phyloP scores from a whole-genome alignment of 495 filamentous ascomycete genomes.

The Daldinia grandis region DNA sequence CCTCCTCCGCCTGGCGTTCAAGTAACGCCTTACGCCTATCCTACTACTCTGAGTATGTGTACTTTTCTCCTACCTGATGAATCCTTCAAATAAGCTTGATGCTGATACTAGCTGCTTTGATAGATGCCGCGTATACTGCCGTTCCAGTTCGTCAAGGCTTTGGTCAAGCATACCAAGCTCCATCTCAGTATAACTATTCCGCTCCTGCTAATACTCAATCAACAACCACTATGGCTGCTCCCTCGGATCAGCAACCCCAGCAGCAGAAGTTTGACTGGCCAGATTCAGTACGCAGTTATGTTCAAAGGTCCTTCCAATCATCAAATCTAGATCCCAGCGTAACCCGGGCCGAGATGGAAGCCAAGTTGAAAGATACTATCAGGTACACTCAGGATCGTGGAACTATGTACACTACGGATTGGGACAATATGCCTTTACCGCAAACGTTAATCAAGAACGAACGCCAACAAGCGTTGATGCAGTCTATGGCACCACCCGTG shows the following conservation, averaged over 20 bases:
- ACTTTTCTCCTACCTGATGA: background rate
- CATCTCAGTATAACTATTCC: slow-evolving; percentile 44
- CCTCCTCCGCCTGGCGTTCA: slow-evolving; percentile 47
- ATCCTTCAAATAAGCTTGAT: background rate
- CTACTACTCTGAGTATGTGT: slow-evolving; percentile 41
- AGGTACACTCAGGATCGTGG: slow-evolving; percentile 75
- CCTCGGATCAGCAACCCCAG: slow-evolving; percentile 44
- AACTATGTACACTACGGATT: slow-evolving; percentile 76
- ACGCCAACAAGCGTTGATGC: slow-evolving; percentile 56
- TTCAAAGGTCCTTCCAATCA: slow-evolving; percentile 81
- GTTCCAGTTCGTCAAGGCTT: slow-evolving; percentile 59
- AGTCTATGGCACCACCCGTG: slow-evolving; percentile 21
- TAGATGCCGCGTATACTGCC: slow-evolving; percentile 60
- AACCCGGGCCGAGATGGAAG: slow-evolving; percentile 73
- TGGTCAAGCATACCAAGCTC: slow-evolving; percentile 49
- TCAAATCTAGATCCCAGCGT: slow-evolving; percentile 74
- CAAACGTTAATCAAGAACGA: slow-evolving; percentile 85
- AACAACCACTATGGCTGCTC: slow-evolving; percentile 33
- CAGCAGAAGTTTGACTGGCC: slow-evolving; percentile 78
- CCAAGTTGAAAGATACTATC: slow-evolving; percentile 85
- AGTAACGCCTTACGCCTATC: slow-evolving; percentile 46
- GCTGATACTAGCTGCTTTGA: slow-evolving; percentile 39
- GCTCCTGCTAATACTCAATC: slow-evolving; percentile 45
- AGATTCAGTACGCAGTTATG: slow-evolving; percentile 78
- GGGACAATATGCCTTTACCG: slow-evolving; percentile 83